Evolutionary conservation across 2,329 filamentous ascomycete genomes (phyloP), one percentile per base, ranked within the genome.

Genomic region (Microcera coccophila): DNA sequence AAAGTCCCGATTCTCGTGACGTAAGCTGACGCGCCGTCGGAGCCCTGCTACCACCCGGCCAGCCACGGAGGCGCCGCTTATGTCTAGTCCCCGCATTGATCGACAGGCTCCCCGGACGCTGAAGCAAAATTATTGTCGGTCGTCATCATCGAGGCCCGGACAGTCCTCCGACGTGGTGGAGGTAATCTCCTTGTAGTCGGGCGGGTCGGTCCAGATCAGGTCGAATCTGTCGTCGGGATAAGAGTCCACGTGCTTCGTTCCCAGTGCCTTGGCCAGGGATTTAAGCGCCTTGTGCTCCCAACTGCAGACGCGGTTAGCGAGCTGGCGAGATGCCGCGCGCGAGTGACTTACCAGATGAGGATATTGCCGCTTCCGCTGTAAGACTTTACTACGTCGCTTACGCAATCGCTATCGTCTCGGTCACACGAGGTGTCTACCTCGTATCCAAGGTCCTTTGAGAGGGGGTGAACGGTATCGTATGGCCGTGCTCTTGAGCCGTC

Each of bases 241-340:
- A 4, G 61, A 56, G 1, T 72, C 70, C 1, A 73, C 69, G 50
- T 75, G 53, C 7, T 69, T 55, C 41, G 70, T 74, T 1, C 79
- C 80, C 15, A 84, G 57, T 14, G 65, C 62, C 48, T 74, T 52
- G 2, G 69, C 73, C 50, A 83, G 75, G 47, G 77, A 67, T 24
- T 66, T 71, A 36, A 82, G 58, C 15, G 65, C 63, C 39, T 71
- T 65, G 56, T 83, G 79, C 53, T 82, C 73, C 79, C 79, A 82
- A 64, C 78, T 73, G 21, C 29, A 15, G n/a, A n/a, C n/a, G 12
- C 15, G 8, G 15, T 31, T 28, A 41, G 24, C 3, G 10, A 2
- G 17, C 10, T 10, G 15, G 7, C 31, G 24, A 9, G 9, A 9
- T 11, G 31, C 10, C 10, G 10, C 9, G 8, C 8, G 9, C 8